Evolutionary conservation across 352 stramenopile species (phyloP), one percentile per base, ranked within the genome.

Genomic region (Sclerospora graminicola): DNA sequence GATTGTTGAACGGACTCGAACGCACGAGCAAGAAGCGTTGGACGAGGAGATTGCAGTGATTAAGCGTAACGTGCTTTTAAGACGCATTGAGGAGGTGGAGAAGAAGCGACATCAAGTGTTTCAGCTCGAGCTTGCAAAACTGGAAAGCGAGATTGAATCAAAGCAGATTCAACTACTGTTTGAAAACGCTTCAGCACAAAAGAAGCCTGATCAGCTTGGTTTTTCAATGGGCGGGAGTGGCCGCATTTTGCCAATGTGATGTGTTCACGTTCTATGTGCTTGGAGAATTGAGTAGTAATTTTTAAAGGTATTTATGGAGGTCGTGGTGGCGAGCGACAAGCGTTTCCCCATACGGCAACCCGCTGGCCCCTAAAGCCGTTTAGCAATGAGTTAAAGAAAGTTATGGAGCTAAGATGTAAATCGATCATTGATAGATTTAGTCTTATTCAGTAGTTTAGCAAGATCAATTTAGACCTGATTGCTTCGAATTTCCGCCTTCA

Each of bases 141-240:
- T 64, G 14, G 21, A 61, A 32, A 53, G 30, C 26, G 59, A 68
- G 35, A 13, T 68, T 18, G 43, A 64, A 26, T 46, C 59, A 18
- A 68, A 58, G 33, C 51, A 63, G 19, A 31, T 77, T 34, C 62
- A 77, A 28, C 35, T 73, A 26, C 48, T 71, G 44, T 67, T 62
- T 14, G 66, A 77, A 38, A 77, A 71, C 19, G 57, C 56, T 40
- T 52, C 66, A 27, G 66, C 62, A 10, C 58, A 62, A 8, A 67
- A 73, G 52, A 69, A 66, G 28, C 48, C 75, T 24, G 45, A 69
- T 15, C 63, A 70, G 27, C 57, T 69, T 18, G 66, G 66, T n/a
- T 50, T 78, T 30, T 43, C 63, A 10, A 41, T 54, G 19, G 53
- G 41, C 33, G 60, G 75, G 18, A 59, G 74, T 20, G 42, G 72